Evolutionary conservation across 495 filamentous ascomycete genomes (phyloP), one percentile per base, ranked within the genome.

Genomic region (Margaritispora aquatica): DNA sequence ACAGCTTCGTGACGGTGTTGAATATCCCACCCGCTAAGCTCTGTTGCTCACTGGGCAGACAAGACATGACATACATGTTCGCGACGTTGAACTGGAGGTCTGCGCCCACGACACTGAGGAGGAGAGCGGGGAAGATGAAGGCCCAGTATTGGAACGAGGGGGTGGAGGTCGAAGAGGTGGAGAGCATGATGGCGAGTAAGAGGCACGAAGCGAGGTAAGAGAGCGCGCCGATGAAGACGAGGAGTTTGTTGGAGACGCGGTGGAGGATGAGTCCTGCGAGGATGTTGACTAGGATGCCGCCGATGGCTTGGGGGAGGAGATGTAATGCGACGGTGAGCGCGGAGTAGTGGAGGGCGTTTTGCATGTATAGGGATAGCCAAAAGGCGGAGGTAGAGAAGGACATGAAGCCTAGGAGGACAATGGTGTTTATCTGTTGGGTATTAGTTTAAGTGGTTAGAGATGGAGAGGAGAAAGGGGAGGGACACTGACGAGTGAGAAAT

Each of bases 51-150:
- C 71, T 72, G 4, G 80, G 80, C 10, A 85, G 70, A 0, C 70
- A 74, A 52, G 81, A 77, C 65, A 82, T 75, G 9, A 77, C 77
- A 59, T 81, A 82, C 71, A 83, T 80, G 64, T 85, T 85, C 5
- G 77, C 76, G 34, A 84, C 81, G 51, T 83, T 84, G 68, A 85
- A 84, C 58, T 84, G 79, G 13, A 81, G 75, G 66, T 85, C 81
- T 13, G 79, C 80, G 4, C 80, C 80, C n/a, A 79, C 75, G 15
- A 83, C 80, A 48, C 66, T 70, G 17, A 84, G 65, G 11, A 82
- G 65, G 49, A 84, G 74, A 15, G 76, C 71, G 1, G 80, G 80
- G 61, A 85, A 83, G 41, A 78, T 74, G 55, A 80, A 80, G 2
- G 79, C 79, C 81, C 81, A 85, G 66, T 84, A 85, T n/a, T n/a